phyloP scores from a whole-genome alignment of 2,329 filamentous ascomycete species.

The Berkeleyomyces basicola region DNA sequence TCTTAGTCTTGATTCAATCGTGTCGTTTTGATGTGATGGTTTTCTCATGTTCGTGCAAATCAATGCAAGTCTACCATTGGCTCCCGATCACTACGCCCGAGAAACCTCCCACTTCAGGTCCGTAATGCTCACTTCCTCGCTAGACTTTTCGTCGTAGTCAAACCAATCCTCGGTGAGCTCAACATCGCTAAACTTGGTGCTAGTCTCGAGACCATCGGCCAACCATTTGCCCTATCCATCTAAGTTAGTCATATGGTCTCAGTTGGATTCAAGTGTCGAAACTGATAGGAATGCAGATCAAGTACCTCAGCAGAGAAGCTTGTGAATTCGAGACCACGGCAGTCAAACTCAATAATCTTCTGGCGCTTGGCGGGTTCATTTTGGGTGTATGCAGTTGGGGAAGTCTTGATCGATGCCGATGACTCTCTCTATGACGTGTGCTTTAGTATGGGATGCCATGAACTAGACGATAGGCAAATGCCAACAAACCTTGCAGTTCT shows the following conservation, averaged over 20 bases:
- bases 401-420: constrained; percentile 64
- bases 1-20: no score
- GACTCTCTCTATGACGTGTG: constrained; percentile 48
- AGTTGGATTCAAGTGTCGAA: constrained; percentile 8
- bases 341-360: constrained; percentile 82
- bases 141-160: constrained; percentile 89
- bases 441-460: not conserved
- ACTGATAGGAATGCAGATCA: not conserved
- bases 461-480: not conserved
- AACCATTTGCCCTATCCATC: constrained; percentile 65
- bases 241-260: constrained; percentile 1
- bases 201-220: constrained; percentile 63
- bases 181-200: constrained; percentile 64
- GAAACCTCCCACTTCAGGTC: constrained; percentile 76
- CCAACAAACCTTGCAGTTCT: constrained; percentile 70
- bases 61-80: not conserved
- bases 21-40: no score
- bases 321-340: constrained; percentile 78
- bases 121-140: constrained; percentile 84
- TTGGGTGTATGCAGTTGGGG: constrained; percentile 55
- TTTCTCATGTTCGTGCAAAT: no score
- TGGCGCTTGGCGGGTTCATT: constrained; percentile 55
- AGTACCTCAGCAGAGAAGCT: constrained; percentile 78
- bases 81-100: constrained; percentile 35
- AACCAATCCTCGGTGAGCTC: constrained; percentile 91